Base-by-base conservation (phyloP, 2,329 filamentous ascomycete genomes). In the Fusarium bactridioides region DNA sequence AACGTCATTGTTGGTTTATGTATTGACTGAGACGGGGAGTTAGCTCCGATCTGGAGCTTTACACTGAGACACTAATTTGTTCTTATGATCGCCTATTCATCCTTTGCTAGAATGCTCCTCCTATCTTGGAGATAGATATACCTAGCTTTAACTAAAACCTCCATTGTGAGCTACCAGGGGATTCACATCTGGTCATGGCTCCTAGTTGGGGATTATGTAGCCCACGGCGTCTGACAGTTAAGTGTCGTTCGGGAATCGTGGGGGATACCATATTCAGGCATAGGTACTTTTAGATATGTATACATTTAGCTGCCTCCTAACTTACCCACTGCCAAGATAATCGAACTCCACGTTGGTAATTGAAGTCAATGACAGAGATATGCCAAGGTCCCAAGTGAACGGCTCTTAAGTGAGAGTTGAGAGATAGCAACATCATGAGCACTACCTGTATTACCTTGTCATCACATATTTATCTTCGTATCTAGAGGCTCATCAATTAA, bases 1-100 rank as follows among this genome's bases (percentile, higher is more conserved):
- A 56, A 70, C 44, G 69, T 62, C 56, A 70, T 73, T 67, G n/a
- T 55, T 67, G n/a, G 44, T 25, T 41, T 38, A 19, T 23, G 13
- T 29, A 44, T 38, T 50, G 25, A n/a, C 23, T n/a, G 15, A 38
- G n/a, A 16, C 16, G n/a, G n/a, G 19, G 37, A 55, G 23, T 57
- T 35, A 19, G n/a, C 38, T 25, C 43, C 23, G 43, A 58, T 38
- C 16, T 37, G 23, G 25, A 21, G 27, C 33, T 27, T n/a, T 15
- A 25, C 23, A 50, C 21, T n/a, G 25, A 37, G 55, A 19, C 15
- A 13, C 27, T 50, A 31, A n/a, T 31, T 33, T 47, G 15, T 35
- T 33, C 37, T 18, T 29, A n/a, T 27, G 13, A 38, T 40, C 25
- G 13, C 19, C 50, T 40, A 27, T 54, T 54, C 33, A 54, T 25